A percentile compares a stretch with the other conserved stretches of the same genome.
Conservation (phyloP, 2,329 filamentous ascomycete species). For the Arthrobotrys iridis region DNA sequence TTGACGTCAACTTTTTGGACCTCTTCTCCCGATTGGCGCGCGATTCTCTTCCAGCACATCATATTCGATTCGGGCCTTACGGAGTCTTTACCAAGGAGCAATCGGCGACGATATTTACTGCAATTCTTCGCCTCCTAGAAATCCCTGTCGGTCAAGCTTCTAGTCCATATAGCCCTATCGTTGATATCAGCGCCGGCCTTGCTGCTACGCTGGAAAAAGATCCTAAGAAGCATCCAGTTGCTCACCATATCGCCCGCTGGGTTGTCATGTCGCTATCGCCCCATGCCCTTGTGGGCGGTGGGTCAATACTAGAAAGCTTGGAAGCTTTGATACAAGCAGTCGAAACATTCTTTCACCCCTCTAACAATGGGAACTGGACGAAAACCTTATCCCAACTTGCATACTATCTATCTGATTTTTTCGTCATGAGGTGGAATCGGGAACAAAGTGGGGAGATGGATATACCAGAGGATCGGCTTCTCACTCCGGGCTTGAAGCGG, state of each 20-base stretch:
- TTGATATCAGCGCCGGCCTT: constrained; percentile 84
- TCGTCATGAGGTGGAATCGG: constrained; percentile 96
- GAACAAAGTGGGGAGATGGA: constrained; percentile 93
- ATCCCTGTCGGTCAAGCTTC: constrained; percentile 97
- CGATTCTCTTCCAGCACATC: constrained; percentile 78
- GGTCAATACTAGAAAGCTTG: constrained; percentile 82
- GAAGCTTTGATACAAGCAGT: constrained; percentile 93
- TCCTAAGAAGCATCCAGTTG: constrained; percentile 87
- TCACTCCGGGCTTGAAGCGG: constrained; percentile 82
- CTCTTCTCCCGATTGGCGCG: constrained; percentile 86
- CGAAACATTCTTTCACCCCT: constrained; percentile 98
- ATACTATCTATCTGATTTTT: constrained; percentile 92
- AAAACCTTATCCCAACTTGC: constrained; percentile 88
- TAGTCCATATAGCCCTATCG: constrained; percentile 81
- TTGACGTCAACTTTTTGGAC: constrained; percentile 89
- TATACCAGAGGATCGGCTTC: constrained; percentile 78
- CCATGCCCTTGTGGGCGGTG: constrained; percentile 76
- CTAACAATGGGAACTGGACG: constrained; percentile 92
- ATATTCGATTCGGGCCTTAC: constrained; percentile 83
- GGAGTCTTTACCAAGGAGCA: constrained; percentile 94
- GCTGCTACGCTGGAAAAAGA: constrained; percentile 91
- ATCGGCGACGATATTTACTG: constrained; percentile 90
- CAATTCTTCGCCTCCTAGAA: constrained; percentile 85
- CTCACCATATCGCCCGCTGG: constrained; percentile 92
- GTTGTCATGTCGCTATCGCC: constrained; percentile 93